phyloP scores from a whole-genome alignment of 1,284 basidiomycete genomes.

The Stygiomarasmius scandens region DNA sequence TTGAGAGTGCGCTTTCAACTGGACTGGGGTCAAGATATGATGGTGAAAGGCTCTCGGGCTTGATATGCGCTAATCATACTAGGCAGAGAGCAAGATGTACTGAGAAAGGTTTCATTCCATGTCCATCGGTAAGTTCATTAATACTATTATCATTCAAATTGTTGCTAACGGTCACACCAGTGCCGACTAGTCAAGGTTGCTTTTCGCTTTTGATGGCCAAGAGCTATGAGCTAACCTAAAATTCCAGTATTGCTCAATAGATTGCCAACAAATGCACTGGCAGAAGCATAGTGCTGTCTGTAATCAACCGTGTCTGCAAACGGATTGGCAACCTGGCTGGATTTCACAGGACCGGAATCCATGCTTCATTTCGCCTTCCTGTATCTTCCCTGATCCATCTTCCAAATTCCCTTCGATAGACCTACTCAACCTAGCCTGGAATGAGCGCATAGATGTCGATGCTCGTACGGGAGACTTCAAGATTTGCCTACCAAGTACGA shows the following conservation, averaged over 20 bases:
- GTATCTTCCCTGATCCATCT: conserved; percentile 1
- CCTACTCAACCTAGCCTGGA: conserved; percentile 10
- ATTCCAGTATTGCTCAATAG: conserved; percentile 21
- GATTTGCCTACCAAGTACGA: conserved; percentile 17
- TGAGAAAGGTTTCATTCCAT: conserved; percentile 11
- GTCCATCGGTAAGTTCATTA: conserved; percentile 16
- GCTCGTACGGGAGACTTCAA: conserved; percentile 11
- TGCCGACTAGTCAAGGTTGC: conserved; percentile 19
- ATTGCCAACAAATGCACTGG: conserved; percentile 21
- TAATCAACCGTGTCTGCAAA: conserved; percentile 17
- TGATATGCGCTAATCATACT: conserved; percentile 18
- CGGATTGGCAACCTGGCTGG: conserved; percentile 20
- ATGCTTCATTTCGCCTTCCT: conserved; percentile 8
- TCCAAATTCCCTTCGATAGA: conserved; percentile 17
- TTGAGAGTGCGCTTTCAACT: conserved; percentile 18
- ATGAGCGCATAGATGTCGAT: conserved; percentile 10
- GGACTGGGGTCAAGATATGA: conserved; percentile 16
- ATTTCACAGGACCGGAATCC: conserved; percentile 16
- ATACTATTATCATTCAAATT: neutral
- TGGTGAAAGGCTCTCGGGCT: conserved; percentile 11
- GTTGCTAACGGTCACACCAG: neutral
- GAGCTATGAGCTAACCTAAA: too few relatives aligned
- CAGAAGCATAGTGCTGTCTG: conserved; percentile 16
- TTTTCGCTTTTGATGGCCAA: too few relatives aligned
- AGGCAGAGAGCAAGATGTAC: conserved; percentile 9